Conservation (phyloP, 139 green algal species). For the Zygnema cylindricum region DNA sequence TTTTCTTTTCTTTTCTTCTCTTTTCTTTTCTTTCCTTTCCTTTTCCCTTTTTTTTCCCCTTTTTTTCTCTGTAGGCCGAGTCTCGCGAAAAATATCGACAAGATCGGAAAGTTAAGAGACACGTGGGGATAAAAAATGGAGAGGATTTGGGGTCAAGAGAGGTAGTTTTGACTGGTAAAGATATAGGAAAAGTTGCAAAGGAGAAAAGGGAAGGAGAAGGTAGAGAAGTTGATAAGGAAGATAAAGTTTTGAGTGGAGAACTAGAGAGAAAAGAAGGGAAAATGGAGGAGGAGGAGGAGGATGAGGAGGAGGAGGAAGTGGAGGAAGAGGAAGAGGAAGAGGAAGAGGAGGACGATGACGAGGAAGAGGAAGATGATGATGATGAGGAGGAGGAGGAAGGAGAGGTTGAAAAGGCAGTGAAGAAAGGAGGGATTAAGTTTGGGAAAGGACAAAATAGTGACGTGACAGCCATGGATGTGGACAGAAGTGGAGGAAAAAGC, state of each 20-base stretch:
- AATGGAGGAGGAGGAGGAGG: slow-evolving; percentile 18
- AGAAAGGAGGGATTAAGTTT: background rate
- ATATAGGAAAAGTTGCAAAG: background rate
- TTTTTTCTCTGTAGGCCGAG: background rate
- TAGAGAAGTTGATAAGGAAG: background rate
- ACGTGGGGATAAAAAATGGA: background rate
- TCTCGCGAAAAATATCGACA: background rate
- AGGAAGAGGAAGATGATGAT: slow-evolving; percentile 19
- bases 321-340: slow-evolving; percentile 21
- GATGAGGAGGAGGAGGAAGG: slow-evolving; percentile 19
- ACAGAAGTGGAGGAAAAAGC: background rate
- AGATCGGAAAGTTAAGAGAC: background rate
- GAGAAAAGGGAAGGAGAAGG: background rate
- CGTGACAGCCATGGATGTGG: background rate
- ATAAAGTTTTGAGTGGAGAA: background rate
- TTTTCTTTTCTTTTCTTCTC: background rate
- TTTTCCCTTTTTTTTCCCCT: background rate
- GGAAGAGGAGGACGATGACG: slow-evolving; percentile 2
- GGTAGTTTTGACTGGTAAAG: background rate
- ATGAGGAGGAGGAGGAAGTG: background rate
- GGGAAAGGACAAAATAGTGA: background rate
- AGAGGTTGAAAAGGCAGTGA: slow-evolving; percentile 42
- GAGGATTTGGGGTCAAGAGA: background rate
- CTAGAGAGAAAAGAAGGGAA: background rate
- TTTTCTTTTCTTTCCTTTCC: background rate